Evolutionary conservation across 2,329 filamentous ascomycete genomes (phyloP).

Genomic region (Pezicula carpinea): DNA sequence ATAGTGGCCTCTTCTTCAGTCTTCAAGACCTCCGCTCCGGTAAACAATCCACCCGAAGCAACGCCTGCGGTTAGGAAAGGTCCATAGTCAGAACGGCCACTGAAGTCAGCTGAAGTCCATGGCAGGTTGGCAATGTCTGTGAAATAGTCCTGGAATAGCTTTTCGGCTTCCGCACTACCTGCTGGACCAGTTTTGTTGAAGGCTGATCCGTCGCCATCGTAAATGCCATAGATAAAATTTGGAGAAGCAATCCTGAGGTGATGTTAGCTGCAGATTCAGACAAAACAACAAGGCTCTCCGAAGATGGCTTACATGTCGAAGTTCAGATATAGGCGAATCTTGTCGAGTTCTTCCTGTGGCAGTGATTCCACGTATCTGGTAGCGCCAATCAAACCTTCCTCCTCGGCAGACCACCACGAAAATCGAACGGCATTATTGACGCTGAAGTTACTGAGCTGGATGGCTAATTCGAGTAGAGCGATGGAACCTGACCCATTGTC

Average conservation of each 20-base stretch:
- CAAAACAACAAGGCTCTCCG: too few species aligned
- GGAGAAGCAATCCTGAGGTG: constrained; percentile 44
- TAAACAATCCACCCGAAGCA: constrained; percentile 68
- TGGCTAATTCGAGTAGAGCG: constrained; percentile 56
- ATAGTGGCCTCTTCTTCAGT: constrained; percentile 56
- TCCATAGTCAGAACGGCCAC: constrained; percentile 74
- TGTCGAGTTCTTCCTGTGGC: constrained; percentile 48
- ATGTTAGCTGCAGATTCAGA: too few species aligned
- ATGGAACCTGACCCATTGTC: constrained; percentile 31
- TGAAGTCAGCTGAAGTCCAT: constrained; percentile 44
- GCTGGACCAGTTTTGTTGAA: constrained; percentile 64
- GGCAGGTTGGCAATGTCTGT: constrained; percentile 9
- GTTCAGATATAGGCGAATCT: constrained; percentile 61
- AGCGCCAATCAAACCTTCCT: constrained; percentile 58
- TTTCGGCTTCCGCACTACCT: constrained; percentile 42
- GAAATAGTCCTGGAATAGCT: constrained; percentile 15
- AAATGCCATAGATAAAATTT: constrained; percentile 63
- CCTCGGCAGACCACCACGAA: constrained; percentile 62
- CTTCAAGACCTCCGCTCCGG: constrained; percentile 72
- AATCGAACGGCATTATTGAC: constrained; percentile 63
- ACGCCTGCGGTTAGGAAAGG: constrained; percentile 69
- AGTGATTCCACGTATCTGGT: constrained; percentile 53
- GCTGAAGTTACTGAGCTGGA: constrained; percentile 48
- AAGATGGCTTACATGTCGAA: constrained; percentile 49
- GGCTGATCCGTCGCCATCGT: constrained; percentile 63